Evolutionary conservation across 2,329 filamentous ascomycete species (phyloP), one percentile per base, ranked within the genome.

Genomic region (Botrytis fabae): DNA sequence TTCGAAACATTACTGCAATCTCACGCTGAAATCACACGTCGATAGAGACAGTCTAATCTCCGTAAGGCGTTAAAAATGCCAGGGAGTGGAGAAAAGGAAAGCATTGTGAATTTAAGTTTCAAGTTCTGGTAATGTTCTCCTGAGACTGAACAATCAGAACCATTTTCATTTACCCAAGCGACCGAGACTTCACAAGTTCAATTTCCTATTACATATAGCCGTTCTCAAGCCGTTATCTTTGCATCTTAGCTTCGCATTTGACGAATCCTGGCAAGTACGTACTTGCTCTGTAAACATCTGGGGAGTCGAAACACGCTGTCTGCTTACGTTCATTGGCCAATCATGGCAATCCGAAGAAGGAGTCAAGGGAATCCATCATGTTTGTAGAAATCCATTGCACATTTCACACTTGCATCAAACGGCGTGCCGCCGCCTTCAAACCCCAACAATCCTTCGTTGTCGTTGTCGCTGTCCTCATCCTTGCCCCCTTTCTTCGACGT

Each of bases 1-100:
- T 28, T 68, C 25, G 25, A 42, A 22, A 54, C n/a, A 54, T 18
- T 20, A 16, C 32, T 68, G 22, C 5, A 62, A 62, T 40, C 48
- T 51, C 48, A 16, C n/a, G 48, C 48, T n/a, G 48, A 51, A n/a
- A 22, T 40, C 38, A 4, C 14, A 40, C 42, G 35, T 9, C 35
- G 62, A 48, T 35, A 65, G 63, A 68, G 46, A 68, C 32, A 66
- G 38, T 66, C 46, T 22, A 66, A 66, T 66, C 63, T 66, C 63
- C 63, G 44, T 8, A 18, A 40, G 32, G 44, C 46, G 32, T 66
- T 62, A 42, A 66, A 63, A 35, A 25, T 10, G 14, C 9, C 10
- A 64, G 12, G 44, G 32, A 20, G 46, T 38, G 32, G 44, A 66
- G 20, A 51, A 20, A 46, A 66, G 22, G 44, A 66, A 51, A 51